Evolutionary conservation across 208 protist species (phyloP).

Genomic region (Acanthamoeba rhysodes): DNA sequence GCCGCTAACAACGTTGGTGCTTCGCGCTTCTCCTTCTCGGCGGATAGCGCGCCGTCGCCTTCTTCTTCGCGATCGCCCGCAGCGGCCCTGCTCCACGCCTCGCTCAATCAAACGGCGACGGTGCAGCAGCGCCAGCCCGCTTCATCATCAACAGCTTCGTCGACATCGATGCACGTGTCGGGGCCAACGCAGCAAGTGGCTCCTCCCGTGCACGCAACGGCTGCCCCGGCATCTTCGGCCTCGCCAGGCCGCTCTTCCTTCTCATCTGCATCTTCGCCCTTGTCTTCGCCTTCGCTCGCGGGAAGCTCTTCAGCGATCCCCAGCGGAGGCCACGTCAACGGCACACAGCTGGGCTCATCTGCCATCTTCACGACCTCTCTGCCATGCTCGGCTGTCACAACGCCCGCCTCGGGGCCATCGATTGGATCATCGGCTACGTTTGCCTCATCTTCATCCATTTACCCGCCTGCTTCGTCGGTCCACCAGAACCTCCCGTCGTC

Average conservation of each 20-base stretch:
- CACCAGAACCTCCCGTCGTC: neutral
- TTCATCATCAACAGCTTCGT: neutral
- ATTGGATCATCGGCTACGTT: too few relatives aligned
- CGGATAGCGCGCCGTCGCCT: neutral
- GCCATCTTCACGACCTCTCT: too few relatives aligned
- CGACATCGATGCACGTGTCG: neutral
- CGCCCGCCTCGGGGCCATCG: neutral
- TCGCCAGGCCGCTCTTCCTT: neutral
- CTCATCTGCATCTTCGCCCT: neutral
- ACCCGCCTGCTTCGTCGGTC: too few relatives aligned
- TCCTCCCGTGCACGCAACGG: neutral
- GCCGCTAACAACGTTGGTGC: too few relatives aligned
- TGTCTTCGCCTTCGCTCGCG: neutral
- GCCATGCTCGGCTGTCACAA: neutral
- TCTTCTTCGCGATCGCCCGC: neutral
- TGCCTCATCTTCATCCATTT: too few relatives aligned
- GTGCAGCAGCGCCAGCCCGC: too few relatives aligned
- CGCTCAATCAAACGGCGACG: too few relatives aligned
- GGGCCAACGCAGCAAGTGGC: neutral
- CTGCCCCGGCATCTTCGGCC: too few relatives aligned
- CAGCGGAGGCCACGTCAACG: too few relatives aligned
- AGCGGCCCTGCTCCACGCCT: too few relatives aligned
- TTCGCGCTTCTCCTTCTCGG: neutral
- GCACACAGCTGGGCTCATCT: too few relatives aligned
- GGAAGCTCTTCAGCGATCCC: too few relatives aligned